Evolutionary conservation across 179 eudicot genomes (phyloP).

Genomic region (Silene noctiflora): DNA sequence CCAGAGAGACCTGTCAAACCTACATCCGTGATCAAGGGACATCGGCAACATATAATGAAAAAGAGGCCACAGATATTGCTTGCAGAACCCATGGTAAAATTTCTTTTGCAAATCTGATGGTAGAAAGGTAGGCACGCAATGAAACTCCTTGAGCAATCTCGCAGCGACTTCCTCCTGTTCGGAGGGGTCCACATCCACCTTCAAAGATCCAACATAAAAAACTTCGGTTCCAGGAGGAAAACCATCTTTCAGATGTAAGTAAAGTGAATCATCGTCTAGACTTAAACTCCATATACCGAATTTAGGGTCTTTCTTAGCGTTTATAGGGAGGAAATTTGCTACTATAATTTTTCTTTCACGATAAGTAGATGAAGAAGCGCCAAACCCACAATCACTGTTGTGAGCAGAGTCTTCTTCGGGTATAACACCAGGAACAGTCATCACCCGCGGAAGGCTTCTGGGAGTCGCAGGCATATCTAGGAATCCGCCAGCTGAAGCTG

Average conservation of each 20-base stretch:
- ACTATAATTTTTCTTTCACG: slow-evolving; percentile 35
- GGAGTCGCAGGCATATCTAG: slow-evolving; percentile 39
- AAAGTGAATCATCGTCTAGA: slow-evolving; percentile 40
- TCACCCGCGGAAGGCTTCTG: slow-evolving; percentile 31
- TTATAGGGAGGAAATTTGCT: slow-evolving; percentile 44
- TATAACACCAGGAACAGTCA: slow-evolving; percentile 33
- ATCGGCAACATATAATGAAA: slow-evolving; percentile 51
- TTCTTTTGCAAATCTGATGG: slow-evolving; percentile 40
- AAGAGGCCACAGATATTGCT: slow-evolving; percentile 50
- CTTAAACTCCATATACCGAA: slow-evolving; percentile 36
- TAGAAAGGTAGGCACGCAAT: slow-evolving; percentile 43
- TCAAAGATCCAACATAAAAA: slow-evolving; percentile 39
- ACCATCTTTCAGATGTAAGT: slow-evolving; percentile 39
- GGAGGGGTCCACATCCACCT: slow-evolving; percentile 30
- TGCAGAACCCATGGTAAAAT: slow-evolving; percentile 47
- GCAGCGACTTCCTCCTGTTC: slow-evolving; percentile 43
- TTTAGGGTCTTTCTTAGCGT: slow-evolving; percentile 32
- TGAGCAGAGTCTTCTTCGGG: slow-evolving; percentile 28
- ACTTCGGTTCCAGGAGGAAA: slow-evolving; percentile 36
- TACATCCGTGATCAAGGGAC: slow-evolving; percentile 36
- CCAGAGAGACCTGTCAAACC: slow-evolving; percentile 38
- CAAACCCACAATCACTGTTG: slow-evolving; percentile 11
- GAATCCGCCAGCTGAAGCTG: slow-evolving; percentile 38
- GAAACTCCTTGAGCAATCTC: slow-evolving; percentile 34
- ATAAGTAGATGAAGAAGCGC: slow-evolving; percentile 16